Evolutionary conservation across 257 asterid species (phyloP), one percentile per base, ranked within the genome.

Genomic region (Solanum ossicruentum): DNA sequence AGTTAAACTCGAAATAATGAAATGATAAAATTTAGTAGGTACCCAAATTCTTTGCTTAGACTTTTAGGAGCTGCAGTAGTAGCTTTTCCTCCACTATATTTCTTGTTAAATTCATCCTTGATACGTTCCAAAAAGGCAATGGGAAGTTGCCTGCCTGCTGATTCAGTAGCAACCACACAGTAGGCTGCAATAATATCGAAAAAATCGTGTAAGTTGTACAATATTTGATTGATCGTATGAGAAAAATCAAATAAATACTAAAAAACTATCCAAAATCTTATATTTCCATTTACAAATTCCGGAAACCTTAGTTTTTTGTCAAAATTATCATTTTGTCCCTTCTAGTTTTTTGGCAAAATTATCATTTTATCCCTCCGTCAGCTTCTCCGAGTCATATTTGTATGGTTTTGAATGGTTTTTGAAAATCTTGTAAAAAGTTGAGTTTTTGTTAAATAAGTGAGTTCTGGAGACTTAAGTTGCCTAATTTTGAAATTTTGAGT

Each of bases 161-260:
- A 84, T 80, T 92, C 95, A 23, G 86, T 52, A 43, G 95, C 95
- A 78, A 92, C 95, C 32, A 89, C 91, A 47, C 95, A 92, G 61
- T 87, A 90, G 82, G 92, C 95, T 92, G 86, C 85, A 84, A 67
- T 51, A 73, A 21, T 61, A 61, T 12, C 4, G 7, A 7, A 43
- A 72, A n/a, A 12, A n/a, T 2, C 13, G 17, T 12, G 7, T 73
- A 73, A 73, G 21, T 47, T 73, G 13, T 75, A 75, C 4, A 47
- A 47, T 23, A 6, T 47, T 73, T 73, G 60, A 2, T 21, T 47
- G 13, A 15, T 7, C 8, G 0, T 21, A 47, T 0, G 2, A 3
- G 21, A 73, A 73, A 72, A 21, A 23, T 75, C 15, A 21, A 73
- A 73, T 41, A 17, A 47, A 21, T 73, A 73, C 21, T 23, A 1